These are phyloP conservation scores for Gynostemma pentaphyllum DNA, from an alignment of 306 rosid species.

Conservation along the genomic window DNA sequence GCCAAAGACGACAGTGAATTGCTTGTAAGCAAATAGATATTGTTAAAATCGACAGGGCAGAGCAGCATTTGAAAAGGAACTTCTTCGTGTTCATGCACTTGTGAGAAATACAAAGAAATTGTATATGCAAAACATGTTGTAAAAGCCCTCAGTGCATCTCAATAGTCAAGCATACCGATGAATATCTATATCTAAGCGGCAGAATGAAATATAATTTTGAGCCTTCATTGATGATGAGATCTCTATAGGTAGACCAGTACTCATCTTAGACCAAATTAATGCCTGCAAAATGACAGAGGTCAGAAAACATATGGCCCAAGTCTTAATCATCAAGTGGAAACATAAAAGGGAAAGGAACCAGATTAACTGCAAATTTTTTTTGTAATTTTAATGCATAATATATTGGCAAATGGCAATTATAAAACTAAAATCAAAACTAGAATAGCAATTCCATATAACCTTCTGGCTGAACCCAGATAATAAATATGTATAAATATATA, in stretches of 20 bases:
- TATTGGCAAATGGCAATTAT: background rate
- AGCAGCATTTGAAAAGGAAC: background rate
- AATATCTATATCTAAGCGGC: constrained; percentile 93
- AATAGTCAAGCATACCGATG: constrained; percentile 42
- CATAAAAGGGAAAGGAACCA: constrained; percentile 10
- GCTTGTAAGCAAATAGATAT: background rate
- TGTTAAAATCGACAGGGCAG: background rate
- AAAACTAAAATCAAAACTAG: background rate
- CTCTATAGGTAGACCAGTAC: constrained; percentile 95
- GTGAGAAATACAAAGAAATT: background rate
- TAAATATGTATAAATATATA: no score
- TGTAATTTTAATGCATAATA: background rate
- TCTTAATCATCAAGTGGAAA: background rate
- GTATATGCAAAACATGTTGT: background rate
- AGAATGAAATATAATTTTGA: constrained; percentile 62
- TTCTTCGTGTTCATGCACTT: background rate
- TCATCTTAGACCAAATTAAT: constrained; percentile 97
- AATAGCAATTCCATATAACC: background rate
- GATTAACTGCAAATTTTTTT: background rate
- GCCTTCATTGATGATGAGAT: constrained; percentile 75
- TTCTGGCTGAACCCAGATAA: background rate
- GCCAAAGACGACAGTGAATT: background rate
- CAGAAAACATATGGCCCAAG: background rate
- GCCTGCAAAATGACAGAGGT: constrained; percentile 43
- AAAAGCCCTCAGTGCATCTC: background rate